Evolutionary conservation across 2,329 filamentous ascomycete genomes (phyloP).

Genomic region (Pleochaeta shiraiana): DNA sequence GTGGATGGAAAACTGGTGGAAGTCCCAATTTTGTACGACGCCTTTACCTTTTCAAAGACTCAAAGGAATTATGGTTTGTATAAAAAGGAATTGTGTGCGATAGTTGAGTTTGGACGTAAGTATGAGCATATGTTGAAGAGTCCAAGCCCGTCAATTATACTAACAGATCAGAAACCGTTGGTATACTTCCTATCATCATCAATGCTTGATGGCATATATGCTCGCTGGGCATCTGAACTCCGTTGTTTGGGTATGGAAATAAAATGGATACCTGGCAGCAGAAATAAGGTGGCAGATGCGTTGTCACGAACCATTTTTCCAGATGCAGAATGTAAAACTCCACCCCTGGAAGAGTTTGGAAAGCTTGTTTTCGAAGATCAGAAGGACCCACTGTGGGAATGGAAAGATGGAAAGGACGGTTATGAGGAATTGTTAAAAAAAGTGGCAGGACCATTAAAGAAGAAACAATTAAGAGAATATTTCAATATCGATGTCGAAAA

Average conservation of each 20-base stretch:
- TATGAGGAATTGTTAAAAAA: neutral
- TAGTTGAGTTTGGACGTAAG: neutral
- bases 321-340: neutral
- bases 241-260: neutral
- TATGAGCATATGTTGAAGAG: neutral
- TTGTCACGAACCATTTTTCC: neutral
- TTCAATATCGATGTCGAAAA: neutral
- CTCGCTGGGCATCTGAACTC: neutral
- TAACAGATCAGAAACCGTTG: neutral
- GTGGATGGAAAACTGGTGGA: neutral
- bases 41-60: neutral
- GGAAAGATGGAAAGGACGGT: neutral
- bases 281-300: neutral
- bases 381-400: neutral
- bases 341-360: neutral
- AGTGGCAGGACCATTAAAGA: neutral
- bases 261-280: neutral
- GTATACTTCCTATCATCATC: neutral
- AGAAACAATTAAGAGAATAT: neutral
- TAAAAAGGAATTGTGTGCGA: neutral
- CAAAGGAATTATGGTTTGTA: neutral
- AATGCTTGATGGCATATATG: neutral
- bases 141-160: neutral
- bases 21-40: neutral
- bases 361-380: neutral